Evolutionary conservation across 2,329 filamentous ascomycete genomes (phyloP).

Genomic region (Apiospora koreana): DNA sequence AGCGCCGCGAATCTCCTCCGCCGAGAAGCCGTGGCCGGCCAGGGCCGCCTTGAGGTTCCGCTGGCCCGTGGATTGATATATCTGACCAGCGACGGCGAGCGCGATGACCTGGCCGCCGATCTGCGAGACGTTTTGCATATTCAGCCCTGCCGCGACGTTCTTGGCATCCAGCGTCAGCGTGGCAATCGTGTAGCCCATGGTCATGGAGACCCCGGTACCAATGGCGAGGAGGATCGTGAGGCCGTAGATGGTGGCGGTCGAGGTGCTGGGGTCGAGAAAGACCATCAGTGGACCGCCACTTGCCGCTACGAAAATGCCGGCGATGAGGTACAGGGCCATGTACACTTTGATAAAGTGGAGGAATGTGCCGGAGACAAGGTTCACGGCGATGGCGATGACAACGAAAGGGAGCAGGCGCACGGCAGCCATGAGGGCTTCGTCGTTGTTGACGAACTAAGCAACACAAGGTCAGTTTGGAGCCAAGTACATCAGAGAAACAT

Average conservation of each 20-base stretch:
- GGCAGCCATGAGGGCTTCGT: neutral
- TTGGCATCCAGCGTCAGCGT: conserved; percentile 31
- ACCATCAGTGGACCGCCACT: neutral
- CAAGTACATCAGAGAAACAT: neutral
- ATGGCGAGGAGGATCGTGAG: conserved; percentile 40
- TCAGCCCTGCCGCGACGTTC: conserved; percentile 33
- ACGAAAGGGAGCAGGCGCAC: conserved; percentile 39
- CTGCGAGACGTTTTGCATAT: conserved; percentile 34
- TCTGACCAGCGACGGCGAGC: conserved; percentile 10
- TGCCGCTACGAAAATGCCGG: neutral
- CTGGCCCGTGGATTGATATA: conserved; percentile 14
- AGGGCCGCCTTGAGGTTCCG: neutral
- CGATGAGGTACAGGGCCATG: neutral
- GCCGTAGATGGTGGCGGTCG: conserved; percentile 31
- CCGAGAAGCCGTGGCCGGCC: neutral
- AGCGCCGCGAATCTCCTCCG: neutral
- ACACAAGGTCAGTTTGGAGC: conserved; percentile 35
- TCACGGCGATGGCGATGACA: conserved; percentile 31
- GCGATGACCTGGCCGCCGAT: conserved; percentile 12
- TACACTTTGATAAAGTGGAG: conserved; percentile 35
- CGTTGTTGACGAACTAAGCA: neutral
- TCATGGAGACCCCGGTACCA: conserved; percentile 38
- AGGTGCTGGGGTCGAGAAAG: conserved; percentile 18
- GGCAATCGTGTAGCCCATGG: conserved; percentile 36
- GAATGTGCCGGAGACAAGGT: neutral